Conservation (phyloP, 345 rosid species). For the Eutrema yunnanense region DNA sequence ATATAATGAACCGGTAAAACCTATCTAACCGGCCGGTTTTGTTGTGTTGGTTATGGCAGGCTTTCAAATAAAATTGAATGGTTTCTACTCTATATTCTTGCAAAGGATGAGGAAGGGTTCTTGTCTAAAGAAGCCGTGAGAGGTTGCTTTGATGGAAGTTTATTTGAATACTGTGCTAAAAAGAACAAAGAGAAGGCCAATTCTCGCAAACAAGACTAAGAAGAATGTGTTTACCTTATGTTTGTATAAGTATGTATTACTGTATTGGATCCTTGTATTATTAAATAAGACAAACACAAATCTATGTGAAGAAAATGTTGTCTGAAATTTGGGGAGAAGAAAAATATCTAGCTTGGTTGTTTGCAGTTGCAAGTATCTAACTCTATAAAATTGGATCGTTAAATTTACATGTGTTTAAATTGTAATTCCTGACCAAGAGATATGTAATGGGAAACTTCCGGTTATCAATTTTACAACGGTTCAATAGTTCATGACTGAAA, state of each 20-base stretch:
- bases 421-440: background rate
- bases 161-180: constrained; percentile 61
- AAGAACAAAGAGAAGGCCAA: constrained; percentile 35
- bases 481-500: background rate
- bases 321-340: background rate
- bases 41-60: constrained; percentile 35
- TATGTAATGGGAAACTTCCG: too few relatives aligned
- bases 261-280: background rate
- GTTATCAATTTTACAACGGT: background rate
- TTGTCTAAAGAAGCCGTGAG: constrained; percentile 70
- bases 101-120: constrained; percentile 60
- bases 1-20: background rate
- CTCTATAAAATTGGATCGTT: too few relatives aligned
- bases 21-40: background rate
- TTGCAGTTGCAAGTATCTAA: too few relatives aligned
- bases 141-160: constrained; percentile 64
- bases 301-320: background rate
- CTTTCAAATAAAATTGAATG: constrained; percentile 45
- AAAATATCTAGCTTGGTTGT: too few relatives aligned
- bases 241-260: background rate
- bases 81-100: constrained; percentile 48
- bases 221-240: background rate
- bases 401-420: background rate
- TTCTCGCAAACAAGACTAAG: constrained; percentile 26
- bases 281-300: background rate